Evolutionary conservation across 2,329 filamentous ascomycete genomes (phyloP).

Genomic region (Penicillium hesseltinei): DNA sequence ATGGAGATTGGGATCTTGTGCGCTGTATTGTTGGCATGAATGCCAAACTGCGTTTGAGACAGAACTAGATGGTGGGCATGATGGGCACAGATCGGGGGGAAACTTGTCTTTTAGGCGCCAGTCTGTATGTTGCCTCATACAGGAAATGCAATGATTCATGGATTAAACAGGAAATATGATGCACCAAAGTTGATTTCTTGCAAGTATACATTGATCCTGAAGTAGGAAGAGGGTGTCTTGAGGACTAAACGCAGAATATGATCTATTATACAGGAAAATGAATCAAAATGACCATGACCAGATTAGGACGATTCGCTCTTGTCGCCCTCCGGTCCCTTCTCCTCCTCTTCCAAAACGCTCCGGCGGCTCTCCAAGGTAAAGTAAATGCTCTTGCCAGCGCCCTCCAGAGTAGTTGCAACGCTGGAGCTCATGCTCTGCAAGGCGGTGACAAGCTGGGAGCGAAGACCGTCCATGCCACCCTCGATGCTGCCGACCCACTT

Average conservation of each 20-base stretch:
- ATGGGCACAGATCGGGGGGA: not conserved
- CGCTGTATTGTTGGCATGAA: slow-evolving; percentile 91
- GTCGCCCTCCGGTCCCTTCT: slow-evolving; percentile 35
- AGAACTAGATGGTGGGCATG: slow-evolving; percentile 14
- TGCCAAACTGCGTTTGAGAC: slow-evolving; percentile 52
- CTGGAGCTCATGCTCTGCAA: slow-evolving; percentile 77
- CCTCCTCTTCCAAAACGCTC: slow-evolving; percentile 75
- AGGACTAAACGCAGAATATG: slow-evolving; percentile 27
- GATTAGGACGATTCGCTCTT: slow-evolving; percentile 35
- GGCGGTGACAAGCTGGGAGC: slow-evolving; percentile 76
- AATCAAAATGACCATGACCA: slow-evolving; percentile 12
- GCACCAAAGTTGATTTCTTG: slow-evolving; percentile 14
- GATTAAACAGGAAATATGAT: not conserved
- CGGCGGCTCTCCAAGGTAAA: slow-evolving; percentile 81
- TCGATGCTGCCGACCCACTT: slow-evolving; percentile 74
- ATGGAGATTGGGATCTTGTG: slow-evolving; percentile 87
- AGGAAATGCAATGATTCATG: not conserved
- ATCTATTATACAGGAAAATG: slow-evolving; percentile 39
- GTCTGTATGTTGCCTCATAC: not conserved
- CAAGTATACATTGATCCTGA: slow-evolving; percentile 24
- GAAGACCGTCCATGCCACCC: slow-evolving; percentile 75
- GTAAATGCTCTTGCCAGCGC: slow-evolving; percentile 77
- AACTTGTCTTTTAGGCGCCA: not conserved
- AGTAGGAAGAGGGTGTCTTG: slow-evolving; percentile 17
- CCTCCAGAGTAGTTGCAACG: slow-evolving; percentile 75